Conservation (phyloP, 164 flowering plant species). For the Vitis rupestris region DNA sequence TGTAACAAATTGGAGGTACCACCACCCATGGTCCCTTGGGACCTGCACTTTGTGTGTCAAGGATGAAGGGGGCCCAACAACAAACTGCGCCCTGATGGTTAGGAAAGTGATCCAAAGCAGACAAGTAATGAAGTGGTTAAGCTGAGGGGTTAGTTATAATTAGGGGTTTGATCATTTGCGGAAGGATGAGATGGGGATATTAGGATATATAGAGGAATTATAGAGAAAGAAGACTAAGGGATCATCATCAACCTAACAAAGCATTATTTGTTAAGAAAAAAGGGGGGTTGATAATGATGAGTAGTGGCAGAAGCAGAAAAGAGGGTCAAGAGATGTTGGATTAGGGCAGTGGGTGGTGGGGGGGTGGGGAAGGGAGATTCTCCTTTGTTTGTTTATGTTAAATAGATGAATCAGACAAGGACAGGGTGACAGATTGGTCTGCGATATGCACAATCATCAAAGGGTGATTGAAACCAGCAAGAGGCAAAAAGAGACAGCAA, state of each 20-base stretch:
- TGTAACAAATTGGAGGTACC: not conserved
- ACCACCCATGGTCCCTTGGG: too few species aligned
- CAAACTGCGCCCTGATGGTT: not conserved
- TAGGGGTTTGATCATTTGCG: too few species aligned
- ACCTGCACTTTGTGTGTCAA: constrained; percentile 6
- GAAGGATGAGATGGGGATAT: too few species aligned
- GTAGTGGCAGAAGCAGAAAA: constrained; percentile 1
- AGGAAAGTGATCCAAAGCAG: too few species aligned
- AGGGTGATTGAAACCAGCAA: constrained; percentile 49
- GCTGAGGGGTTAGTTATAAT: too few species aligned
- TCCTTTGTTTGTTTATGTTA: constrained; percentile 25
- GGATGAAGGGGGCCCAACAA: constrained; percentile 2
- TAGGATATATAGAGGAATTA: too few species aligned
- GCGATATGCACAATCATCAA: constrained; percentile 54
- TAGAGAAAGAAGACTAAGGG: too few species aligned
- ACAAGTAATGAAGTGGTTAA: too few species aligned
- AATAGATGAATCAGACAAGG: constrained; percentile 32
- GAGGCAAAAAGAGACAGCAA: constrained; percentile 37
- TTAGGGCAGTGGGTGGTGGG: constrained; percentile 7
- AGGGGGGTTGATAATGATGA: constrained; percentile 16
- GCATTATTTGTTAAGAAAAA: not conserved
- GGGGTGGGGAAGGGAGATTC: constrained; percentile 25
- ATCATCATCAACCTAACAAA: too few species aligned
- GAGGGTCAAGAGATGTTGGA: constrained; percentile 6
- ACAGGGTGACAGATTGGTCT: constrained; percentile 41